These are phyloP conservation scores for Citeromyces hawaiiensis DNA, from an alignment of 1,139 yeast genomes.

Conservation along the genomic window DNA sequence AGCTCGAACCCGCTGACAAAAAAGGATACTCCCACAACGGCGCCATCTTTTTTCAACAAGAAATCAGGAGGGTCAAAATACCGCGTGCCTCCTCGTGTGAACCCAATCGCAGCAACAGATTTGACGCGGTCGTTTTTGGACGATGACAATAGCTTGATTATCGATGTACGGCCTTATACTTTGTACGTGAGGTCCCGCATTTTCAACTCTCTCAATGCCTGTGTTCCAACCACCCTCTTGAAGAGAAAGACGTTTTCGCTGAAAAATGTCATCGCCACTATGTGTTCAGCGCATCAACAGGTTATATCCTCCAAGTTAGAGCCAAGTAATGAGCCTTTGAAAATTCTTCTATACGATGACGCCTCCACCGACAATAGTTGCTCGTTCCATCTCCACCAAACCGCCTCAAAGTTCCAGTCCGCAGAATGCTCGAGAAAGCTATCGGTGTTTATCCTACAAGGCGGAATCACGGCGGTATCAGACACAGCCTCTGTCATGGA, in stretches of 20 bases:
- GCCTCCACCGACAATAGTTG: constrained; percentile 17
- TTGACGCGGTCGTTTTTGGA: neutral
- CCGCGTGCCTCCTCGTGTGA: neutral
- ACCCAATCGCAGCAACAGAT: neutral
- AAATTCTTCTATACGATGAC: constrained; percentile 40
- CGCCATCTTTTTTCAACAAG: neutral
- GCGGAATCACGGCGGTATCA: constrained; percentile 22
- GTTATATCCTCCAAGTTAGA: constrained; percentile 12
- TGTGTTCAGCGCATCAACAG: constrained; percentile 23
- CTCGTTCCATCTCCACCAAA: constrained; percentile 26
- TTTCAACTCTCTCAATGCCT: constrained; percentile 46
- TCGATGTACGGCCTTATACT: constrained; percentile 64
- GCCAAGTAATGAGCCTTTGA: constrained; percentile 11
- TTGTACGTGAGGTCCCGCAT: constrained; percentile 43
- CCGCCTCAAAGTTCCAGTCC: constrained; percentile 23
- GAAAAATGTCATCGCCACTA: constrained; percentile 40
- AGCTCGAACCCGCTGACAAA: neutral
- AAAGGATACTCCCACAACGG: neutral
- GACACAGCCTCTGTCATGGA: constrained; percentile 8
- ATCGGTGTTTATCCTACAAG: constrained; percentile 20
- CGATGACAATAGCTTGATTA: constrained; percentile 17
- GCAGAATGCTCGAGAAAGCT: constrained; percentile 11
- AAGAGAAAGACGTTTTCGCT: constrained; percentile 55
- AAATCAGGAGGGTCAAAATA: neutral
- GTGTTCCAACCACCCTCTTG: constrained; percentile 67